Percentiles rank a stretch among this genome's conserved stretches.
These are phyloP conservation scores for Lipomyces sp. DNA, from an alignment of 805 yeast species.

Conservation along the genomic window DNA sequence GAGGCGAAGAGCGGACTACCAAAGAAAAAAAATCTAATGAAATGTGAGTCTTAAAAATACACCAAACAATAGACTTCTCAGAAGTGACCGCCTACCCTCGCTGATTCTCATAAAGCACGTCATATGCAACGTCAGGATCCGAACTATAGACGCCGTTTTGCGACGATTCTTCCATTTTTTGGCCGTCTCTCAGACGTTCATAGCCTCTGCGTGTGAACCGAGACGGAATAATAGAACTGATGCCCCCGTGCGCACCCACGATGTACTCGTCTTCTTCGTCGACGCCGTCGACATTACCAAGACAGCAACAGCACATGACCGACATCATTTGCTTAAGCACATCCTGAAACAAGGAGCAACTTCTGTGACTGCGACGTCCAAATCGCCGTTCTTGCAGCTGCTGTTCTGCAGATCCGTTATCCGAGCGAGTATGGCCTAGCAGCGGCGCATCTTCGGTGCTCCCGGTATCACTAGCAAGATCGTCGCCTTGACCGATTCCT, in stretches of 20 bases:
- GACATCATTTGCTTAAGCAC: constrained; percentile 3
- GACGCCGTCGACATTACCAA: constrained; percentile 2
- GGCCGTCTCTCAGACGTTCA: constrained; percentile 4
- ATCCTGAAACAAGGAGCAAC: constrained; percentile 1
- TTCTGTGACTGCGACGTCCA: background rate
- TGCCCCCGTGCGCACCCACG: constrained; percentile 5
- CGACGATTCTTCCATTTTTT: background rate
- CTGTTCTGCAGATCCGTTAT: background rate
- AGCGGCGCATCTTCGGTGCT: too few relatives aligned
- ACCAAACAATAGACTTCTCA: background rate
- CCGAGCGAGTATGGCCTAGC: too few relatives aligned
- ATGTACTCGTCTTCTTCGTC: constrained; percentile 10
- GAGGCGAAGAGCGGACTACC: constrained; percentile 42
- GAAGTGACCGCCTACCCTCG: constrained; percentile 42
- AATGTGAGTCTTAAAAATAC: background rate
- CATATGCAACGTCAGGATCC: constrained; percentile 21
- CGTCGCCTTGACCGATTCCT: background rate
- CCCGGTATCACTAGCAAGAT: too few relatives aligned
- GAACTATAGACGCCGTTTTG: constrained; percentile 13
- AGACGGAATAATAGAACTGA: background rate
- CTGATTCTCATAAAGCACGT: constrained; percentile 42
- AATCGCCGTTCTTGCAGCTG: background rate
- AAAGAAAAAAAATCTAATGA: constrained; percentile 33
- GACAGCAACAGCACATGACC: constrained; percentile 14
- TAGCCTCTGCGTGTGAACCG: constrained; percentile 5